phyloP scores from a whole-genome alignment of 2,329 filamentous ascomycete species.

The Aspergillus unguis region DNA sequence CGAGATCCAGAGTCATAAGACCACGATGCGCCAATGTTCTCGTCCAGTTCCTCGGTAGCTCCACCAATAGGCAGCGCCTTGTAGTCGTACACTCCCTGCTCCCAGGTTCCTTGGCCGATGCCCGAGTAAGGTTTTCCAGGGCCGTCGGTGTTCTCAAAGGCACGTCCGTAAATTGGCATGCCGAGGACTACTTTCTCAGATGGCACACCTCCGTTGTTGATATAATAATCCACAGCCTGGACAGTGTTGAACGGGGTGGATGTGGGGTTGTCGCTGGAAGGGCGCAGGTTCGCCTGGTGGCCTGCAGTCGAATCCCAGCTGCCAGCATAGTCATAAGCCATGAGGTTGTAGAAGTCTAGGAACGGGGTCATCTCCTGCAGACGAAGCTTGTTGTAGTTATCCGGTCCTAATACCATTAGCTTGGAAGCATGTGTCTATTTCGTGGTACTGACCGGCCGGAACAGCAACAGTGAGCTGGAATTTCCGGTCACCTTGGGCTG shows the following conservation, averaged over 20 bases:
- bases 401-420: conserved; percentile 30
- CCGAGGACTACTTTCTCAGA: conserved; percentile 78
- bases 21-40: conserved; percentile 66
- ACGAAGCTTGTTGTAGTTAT: conserved; percentile 42
- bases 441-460: conserved; percentile 38
- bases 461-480: conserved; percentile 51
- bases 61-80: conserved; percentile 74
- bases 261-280: conserved; percentile 55
- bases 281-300: conserved; percentile 78
- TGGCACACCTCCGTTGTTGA: conserved; percentile 56
- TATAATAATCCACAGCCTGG: conserved; percentile 69
- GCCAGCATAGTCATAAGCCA: conserved; percentile 86
- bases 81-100: conserved; percentile 82
- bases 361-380: conserved; percentile 46
- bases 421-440: neutral
- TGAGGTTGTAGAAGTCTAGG: conserved; percentile 57
- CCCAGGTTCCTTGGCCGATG: conserved; percentile 72
- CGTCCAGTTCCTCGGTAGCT: conserved; percentile 62
- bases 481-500: conserved; percentile 40
- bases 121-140: conserved; percentile 69
- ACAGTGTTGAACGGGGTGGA: conserved; percentile 76
- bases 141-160: conserved; percentile 77
- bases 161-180: conserved; percentile 91
- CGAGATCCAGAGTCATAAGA: conserved; percentile 64
- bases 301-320: conserved; percentile 71